Base-by-base conservation (phyloP, 164 flowering plant species). In the Annona cherimola region DNA sequence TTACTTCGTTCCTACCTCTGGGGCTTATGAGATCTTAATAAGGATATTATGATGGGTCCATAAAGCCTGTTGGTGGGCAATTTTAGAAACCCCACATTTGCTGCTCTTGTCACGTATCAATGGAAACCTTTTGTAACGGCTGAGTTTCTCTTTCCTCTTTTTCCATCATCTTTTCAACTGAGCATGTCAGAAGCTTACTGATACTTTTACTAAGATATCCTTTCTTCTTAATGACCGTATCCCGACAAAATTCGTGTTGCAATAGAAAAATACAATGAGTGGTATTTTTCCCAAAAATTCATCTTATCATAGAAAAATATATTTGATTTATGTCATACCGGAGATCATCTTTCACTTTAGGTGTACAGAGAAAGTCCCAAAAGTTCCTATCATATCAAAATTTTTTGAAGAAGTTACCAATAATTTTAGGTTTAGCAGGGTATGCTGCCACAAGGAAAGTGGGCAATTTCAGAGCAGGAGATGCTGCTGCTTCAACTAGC, bases 381-480 rank as follows among this genome's bases (percentile, higher is more conserved):
- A 50, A 50, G 14, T 50, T 50, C 14, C 57, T 50, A 50, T 50
- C 57, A 50, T 64, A 42, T n/a, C 44, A 50, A 20, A 26, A 4
- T 9, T 42, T 9, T 42, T 45, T 1, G 26, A 44, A 14, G 40
- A 6, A 14, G 26, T 54, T 67, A 43, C 69, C 66, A 65, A 60
- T n/a, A 41, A 50, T 68, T 61, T 71, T 8, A 41, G 60, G 57
- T 57, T 19, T 61, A 19, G 75, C 89, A 88, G 93, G 89, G n/a
- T 86, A 74, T 76, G 85, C 76, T 75, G 78, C 78, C 64, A 74
- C 78, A 84, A 82, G 87, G 77, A 86, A 87, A 9, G 73, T 80
- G 78, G 86, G 86, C 45, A 83, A 75, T 76, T 79, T 76, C 74
- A 81, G 85, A 73, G 77, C 61, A 44, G 78, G 82, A 42, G 89